Evolutionary conservation across 164 flowering plant species (phyloP).

Genomic region (Protea cynaroides): DNA sequence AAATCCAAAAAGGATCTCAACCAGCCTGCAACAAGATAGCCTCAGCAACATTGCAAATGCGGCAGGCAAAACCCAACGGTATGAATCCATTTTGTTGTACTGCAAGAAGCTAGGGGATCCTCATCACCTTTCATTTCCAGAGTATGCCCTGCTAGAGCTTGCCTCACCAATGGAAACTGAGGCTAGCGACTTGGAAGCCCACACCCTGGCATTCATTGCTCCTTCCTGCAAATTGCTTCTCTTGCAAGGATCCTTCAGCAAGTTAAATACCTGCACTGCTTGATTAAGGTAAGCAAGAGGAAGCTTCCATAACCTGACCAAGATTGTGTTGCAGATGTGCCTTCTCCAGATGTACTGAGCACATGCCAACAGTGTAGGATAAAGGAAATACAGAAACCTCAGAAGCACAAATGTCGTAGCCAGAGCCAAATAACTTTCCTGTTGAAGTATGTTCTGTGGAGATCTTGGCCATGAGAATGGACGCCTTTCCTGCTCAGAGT

Average conservation of each 20-base stretch:
- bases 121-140: constrained; percentile 20
- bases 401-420: constrained; percentile 71
- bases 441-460: constrained; percentile 70
- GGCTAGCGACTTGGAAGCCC: constrained; percentile 94
- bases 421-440: constrained; percentile 76
- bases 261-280: constrained; percentile 41
- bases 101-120: background rate
- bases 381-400: constrained; percentile 49
- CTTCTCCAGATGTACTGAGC: constrained; percentile 46
- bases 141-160: constrained; percentile 37
- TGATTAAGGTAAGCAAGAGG: constrained; percentile 40
- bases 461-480: constrained; percentile 93
- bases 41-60: background rate
- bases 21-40: background rate
- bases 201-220: constrained; percentile 71
- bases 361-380: constrained; percentile 38
- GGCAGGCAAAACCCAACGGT: background rate
- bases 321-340: constrained; percentile 29
- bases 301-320: constrained; percentile 51
- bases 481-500: constrained; percentile 50
- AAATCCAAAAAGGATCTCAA: background rate
- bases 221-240: constrained; percentile 84
- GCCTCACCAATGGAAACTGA: constrained; percentile 87
- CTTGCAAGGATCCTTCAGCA: constrained; percentile 56
- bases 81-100: background rate